Evolutionary conservation across 2,329 filamentous ascomycete species (phyloP).

Genomic region (Neocucurbitaria cava): DNA sequence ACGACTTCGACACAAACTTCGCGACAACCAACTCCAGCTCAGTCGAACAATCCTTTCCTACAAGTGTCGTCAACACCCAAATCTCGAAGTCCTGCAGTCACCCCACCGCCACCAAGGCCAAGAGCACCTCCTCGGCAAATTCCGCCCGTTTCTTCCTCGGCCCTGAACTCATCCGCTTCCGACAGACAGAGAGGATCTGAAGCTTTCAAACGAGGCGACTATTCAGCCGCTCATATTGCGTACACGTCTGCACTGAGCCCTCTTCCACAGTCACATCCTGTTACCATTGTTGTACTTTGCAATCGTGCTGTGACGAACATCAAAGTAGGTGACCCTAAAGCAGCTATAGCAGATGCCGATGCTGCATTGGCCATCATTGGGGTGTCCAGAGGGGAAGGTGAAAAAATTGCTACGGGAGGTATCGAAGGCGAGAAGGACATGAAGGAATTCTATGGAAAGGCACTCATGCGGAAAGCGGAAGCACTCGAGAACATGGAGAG

Average conservation of each 20-base stretch:
- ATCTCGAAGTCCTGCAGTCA: slow-evolving; percentile 46
- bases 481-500: slow-evolving; percentile 94
- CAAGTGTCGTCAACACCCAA: slow-evolving; percentile 36
- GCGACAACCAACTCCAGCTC: slow-evolving; percentile 42
- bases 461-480: slow-evolving; percentile 92
- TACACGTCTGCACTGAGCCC: slow-evolving; percentile 79
- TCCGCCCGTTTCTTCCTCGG: slow-evolving; percentile 72
- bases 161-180: slow-evolving; percentile 76
- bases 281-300: slow-evolving; percentile 86
- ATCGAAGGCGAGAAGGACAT: slow-evolving; percentile 75
- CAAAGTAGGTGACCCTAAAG: slow-evolving; percentile 90
- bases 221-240: slow-evolving; percentile 80
- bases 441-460: slow-evolving; percentile 92
- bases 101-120: slow-evolving; percentile 52
- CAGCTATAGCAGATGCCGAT: slow-evolving; percentile 85
- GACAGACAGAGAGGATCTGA: slow-evolving; percentile 82
- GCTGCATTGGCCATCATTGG: slow-evolving; percentile 82
- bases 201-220: slow-evolving; percentile 95
- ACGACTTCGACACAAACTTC: slow-evolving; percentile 28
- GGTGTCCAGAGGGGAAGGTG: slow-evolving; percentile 75
- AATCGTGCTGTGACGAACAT: slow-evolving; percentile 90
- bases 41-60: slow-evolving; percentile 51
- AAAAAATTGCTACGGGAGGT: slow-evolving; percentile 73
- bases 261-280: slow-evolving; percentile 79
- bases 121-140: slow-evolving; percentile 64